Percentiles rank a stretch among this genome's conserved stretches.
Conservation (phyloP, 108 stramenopile species). For the Cyclotella cryptica region DNA sequence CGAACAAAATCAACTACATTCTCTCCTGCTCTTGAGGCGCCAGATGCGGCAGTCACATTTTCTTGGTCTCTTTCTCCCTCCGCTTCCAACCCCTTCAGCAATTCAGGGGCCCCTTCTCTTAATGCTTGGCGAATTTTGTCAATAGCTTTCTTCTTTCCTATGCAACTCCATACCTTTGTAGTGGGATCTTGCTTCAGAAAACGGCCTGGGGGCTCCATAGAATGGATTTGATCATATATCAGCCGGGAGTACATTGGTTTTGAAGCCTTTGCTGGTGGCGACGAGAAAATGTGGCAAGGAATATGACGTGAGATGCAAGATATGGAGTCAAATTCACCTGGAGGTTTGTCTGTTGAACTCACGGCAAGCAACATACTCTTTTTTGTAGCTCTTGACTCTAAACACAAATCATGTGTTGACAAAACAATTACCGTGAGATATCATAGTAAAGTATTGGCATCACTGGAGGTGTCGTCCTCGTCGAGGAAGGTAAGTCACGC, state of each 20-base stretch:
- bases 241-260: conserved; percentile 74
- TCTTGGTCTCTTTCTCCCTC: background rate
- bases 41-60: too few relatives aligned
- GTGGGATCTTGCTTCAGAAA: conserved; percentile 84
- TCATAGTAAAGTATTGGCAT: too few relatives aligned
- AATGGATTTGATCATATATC: conserved; percentile 78
- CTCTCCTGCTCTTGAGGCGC: too few relatives aligned
- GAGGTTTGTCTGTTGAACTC: too few relatives aligned
- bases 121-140: conserved; percentile 89
- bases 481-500: too few relatives aligned
- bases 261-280: conserved; percentile 59
- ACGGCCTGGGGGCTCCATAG: conserved; percentile 66
- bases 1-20: too few relatives aligned
- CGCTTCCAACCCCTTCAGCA: conserved; percentile 58
- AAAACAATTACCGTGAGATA: background rate
- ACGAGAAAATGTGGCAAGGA: conserved; percentile 14
- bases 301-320: too few relatives aligned
- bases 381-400: conserved; percentile 72
- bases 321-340: too few relatives aligned
- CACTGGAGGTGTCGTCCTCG: too few relatives aligned
- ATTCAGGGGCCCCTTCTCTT: conserved; percentile 83
- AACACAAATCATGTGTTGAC: background rate
- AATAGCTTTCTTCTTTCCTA: conserved; percentile 87
- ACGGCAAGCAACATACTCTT: conserved; percentile 73
- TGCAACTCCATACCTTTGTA: conserved; percentile 82